phyloP scores from a whole-genome alignment of 257 asterid genomes.

The Cynanchum wilfordii region DNA sequence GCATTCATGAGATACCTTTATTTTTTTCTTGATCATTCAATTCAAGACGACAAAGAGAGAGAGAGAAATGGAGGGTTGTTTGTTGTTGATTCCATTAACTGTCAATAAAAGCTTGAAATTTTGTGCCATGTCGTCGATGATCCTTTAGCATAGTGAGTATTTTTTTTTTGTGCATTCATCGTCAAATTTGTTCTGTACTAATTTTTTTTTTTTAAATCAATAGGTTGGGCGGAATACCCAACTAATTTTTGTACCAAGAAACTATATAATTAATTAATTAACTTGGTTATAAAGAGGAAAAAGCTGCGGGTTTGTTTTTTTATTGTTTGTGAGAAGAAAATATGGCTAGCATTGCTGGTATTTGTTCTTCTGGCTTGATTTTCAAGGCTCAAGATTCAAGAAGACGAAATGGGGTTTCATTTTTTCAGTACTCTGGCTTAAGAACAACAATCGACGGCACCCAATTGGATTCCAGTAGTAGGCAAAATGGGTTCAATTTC shows the following conservation, averaged over 20 bases:
- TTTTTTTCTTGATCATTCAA: neutral
- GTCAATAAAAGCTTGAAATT: neutral
- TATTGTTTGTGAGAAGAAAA: neutral
- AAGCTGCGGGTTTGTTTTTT: neutral
- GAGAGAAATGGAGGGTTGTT: neutral
- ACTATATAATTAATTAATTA: conserved; percentile 17
- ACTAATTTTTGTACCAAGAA: conserved; percentile 15
- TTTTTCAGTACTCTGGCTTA: conserved; percentile 41
- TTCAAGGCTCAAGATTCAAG: conserved; percentile 31
- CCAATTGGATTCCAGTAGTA: conserved; percentile 11
- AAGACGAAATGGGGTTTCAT: conserved; percentile 30
- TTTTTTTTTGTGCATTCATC: conserved; percentile 21
- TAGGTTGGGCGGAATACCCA: conserved; percentile 35
- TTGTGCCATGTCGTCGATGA: neutral
- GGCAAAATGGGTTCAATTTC: conserved; percentile 4
- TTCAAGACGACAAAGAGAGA: neutral
- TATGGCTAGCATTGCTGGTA: conserved; percentile 44
- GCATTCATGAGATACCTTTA: conserved; percentile 5
- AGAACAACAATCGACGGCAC: conserved; percentile 30
- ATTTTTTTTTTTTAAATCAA: neutral
- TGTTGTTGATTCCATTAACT: conserved; percentile 9
- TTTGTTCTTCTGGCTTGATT: conserved; percentile 39
- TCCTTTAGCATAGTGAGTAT: neutral
- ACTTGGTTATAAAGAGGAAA: neutral
- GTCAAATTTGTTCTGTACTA: conserved; percentile 22